These are phyloP conservation scores for Entrophospora sp. DNA, from an alignment of 192 early-diverging fungal species.

Conservation along the genomic window DNA sequence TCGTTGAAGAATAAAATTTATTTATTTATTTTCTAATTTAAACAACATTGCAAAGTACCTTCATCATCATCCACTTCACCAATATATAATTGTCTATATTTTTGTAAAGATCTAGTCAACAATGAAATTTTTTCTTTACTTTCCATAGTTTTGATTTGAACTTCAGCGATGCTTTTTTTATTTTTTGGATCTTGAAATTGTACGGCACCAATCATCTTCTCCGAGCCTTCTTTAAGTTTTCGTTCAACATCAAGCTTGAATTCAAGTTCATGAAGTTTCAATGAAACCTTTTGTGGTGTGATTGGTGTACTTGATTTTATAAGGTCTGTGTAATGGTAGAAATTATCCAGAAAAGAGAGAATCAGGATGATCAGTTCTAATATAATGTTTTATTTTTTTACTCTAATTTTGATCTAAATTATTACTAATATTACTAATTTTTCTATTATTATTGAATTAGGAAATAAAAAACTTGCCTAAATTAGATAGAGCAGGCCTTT, in stretches of 20 bases:
- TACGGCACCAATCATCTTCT: constrained; percentile 51
- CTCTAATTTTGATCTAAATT: too few relatives aligned
- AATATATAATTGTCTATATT: constrained; percentile 82
- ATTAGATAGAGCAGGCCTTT: too few relatives aligned
- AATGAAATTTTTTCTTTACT: constrained; percentile 70
- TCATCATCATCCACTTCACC: constrained; percentile 70
- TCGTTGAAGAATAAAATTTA: neutral
- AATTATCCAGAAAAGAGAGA: constrained; percentile 9
- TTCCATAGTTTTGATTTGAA: constrained; percentile 48
- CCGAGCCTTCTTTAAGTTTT: constrained; percentile 80
- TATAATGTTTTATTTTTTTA: constrained; percentile 21
- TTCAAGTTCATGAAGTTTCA: constrained; percentile 79
- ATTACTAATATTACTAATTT: too few relatives aligned
- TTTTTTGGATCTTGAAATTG: constrained; percentile 41
- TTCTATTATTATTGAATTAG: too few relatives aligned
- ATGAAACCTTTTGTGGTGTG: constrained; percentile 62
- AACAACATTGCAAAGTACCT: constrained; percentile 27
- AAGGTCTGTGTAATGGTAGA: constrained; percentile 47
- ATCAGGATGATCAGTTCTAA: constrained; percentile 21
- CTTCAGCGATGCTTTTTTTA: constrained; percentile 47
- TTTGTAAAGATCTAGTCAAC: constrained; percentile 65
- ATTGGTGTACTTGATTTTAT: constrained; percentile 59
- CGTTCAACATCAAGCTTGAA: constrained; percentile 91
- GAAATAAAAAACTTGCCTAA: too few relatives aligned
- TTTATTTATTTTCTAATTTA: neutral